A percentile compares a stretch with the other conserved stretches of the same genome.
Conservation (phyloP, 176 grass and related monocot genomes). For the Panicum miliaceum region DNA sequence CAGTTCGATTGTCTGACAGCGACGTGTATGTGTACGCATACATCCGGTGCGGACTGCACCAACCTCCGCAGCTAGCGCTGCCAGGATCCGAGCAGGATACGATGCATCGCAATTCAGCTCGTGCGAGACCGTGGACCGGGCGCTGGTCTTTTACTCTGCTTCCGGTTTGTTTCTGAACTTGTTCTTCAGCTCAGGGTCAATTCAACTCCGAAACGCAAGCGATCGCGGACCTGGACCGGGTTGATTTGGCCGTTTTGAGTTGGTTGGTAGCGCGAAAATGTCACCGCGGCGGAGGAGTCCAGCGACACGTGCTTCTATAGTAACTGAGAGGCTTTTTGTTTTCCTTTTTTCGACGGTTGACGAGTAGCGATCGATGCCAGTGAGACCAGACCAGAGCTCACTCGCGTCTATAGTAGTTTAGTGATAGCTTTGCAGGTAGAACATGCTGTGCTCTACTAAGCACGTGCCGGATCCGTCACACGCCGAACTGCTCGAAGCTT, state of each 20-base stretch:
- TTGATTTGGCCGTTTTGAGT: background rate
- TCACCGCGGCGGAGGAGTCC: background rate
- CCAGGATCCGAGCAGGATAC: background rate
- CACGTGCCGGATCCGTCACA: slow-evolving; percentile 27
- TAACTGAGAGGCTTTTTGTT: background rate
- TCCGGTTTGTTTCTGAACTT: background rate
- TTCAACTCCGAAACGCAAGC: slow-evolving; percentile 16
- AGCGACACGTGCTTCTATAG: background rate
- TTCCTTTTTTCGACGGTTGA: background rate
- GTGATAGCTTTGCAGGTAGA: background rate
- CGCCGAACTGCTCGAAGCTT: background rate
- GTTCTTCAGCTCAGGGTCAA: background rate
- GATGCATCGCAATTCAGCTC: background rate
- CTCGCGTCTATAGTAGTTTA: background rate
- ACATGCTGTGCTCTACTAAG: background rate
- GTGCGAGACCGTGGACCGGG: slow-evolving; percentile 10
- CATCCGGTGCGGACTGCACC: slow-evolving; percentile 11
- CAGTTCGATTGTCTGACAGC: background rate
- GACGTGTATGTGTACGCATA: background rate
- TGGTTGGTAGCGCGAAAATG: background rate
- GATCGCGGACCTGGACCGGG: background rate
- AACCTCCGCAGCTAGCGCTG: background rate
- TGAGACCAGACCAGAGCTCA: background rate
- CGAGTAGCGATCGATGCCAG: background rate
- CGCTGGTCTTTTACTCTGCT: background rate